Base-by-base conservation (phyloP, 768 basidiomycete genomes). In the Pisolithus microcarpus region DNA sequence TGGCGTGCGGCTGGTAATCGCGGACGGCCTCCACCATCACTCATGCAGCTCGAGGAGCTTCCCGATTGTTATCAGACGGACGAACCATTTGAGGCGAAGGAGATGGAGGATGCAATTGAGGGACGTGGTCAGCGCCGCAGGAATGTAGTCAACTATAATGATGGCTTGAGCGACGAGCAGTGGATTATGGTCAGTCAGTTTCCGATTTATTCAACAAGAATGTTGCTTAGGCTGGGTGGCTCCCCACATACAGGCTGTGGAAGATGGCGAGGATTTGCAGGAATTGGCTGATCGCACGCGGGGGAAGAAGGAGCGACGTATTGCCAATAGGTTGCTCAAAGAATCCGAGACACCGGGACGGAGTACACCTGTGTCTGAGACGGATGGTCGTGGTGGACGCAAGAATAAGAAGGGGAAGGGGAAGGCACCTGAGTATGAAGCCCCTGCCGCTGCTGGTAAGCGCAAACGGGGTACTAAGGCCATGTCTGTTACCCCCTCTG, bases 151-250 rank as follows among this genome's bases (percentile, higher is more conserved):
- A 85, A 82, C 62, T 98, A 98, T 63, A 94, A 87, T 52, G 95
- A 97, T 63, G 93, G 93, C 15, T 75, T 98, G 50, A 86, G 83
- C 48, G 95, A 98, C 58, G 95, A 96, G 61, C 85, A 93, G 58
- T 96, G 91, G 87, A 81, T 91, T 30, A 77, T 87, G 77, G 43
- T 44, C 16, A 30, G 43, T 44, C 10, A 13, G 15, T 7, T 30
- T 26, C 5, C 13, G 34, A 5, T 30, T 28, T 9, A 13, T 13
- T 28, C 28, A 30, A 6, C 26, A 26, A 2, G 24, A 3, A n/a
- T 23, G 13, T 44, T 30, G 24, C 9, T 30, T 15, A 44, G 13
- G 19, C 4, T 24, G 23, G 23, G 10, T 26, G 26, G 26, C 7
- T 26, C 26, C n/a, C 11, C 19, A 13, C 13, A 23, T 26, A 23